A percentile compares a stretch with the other conserved stretches of the same genome.
Evolutionary conservation across 495 filamentous ascomycete genomes (phyloP).

Genomic region (Penicilliopsis zonata): DNA sequence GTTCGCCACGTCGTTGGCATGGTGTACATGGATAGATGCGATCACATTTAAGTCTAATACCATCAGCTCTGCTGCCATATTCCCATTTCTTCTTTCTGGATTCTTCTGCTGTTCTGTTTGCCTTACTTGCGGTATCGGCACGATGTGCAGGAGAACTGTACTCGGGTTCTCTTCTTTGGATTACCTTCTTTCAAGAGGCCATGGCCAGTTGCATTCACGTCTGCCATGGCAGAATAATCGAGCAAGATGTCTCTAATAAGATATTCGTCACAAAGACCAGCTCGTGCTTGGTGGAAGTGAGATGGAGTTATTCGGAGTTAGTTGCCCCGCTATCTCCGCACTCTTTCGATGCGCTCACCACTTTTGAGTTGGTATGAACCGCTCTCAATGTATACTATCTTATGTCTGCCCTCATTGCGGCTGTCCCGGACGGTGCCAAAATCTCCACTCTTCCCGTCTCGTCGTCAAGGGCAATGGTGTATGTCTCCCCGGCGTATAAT

Average conservation of each 20-base stretch:
- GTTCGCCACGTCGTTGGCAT: constrained; percentile 35
- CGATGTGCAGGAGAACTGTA: constrained; percentile 41
- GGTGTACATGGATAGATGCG: constrained; percentile 38
- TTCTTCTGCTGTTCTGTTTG: background rate
- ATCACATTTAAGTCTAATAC: constrained; percentile 38
- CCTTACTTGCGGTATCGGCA: constrained; percentile 40
- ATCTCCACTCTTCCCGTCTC: constrained; percentile 24
- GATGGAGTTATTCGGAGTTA: too few relatives aligned
- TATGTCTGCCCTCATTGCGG: constrained; percentile 39
- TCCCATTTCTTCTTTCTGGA: constrained; percentile 15
- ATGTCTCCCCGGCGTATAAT: constrained; percentile 45
- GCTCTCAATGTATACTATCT: too few relatives aligned
- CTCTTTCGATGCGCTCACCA: too few relatives aligned
- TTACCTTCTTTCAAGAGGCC: background rate
- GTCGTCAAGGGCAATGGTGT: constrained; percentile 30
- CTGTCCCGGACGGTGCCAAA: constrained; percentile 22
- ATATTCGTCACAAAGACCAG: too few relatives aligned
- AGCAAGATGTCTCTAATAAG: too few relatives aligned
- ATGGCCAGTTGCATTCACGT: too few relatives aligned
- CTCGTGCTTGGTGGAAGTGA: too few relatives aligned
- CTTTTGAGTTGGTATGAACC: too few relatives aligned
- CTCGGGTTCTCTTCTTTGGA: constrained; percentile 35
- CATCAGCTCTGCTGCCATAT: constrained; percentile 32
- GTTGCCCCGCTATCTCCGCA: too few relatives aligned
- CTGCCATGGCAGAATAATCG: too few relatives aligned